Percentiles rank a stretch among this genome's conserved stretches.
phyloP scores from a whole-genome alignment of 2,329 filamentous ascomycete species.

The Exophiala mesophila region DNA sequence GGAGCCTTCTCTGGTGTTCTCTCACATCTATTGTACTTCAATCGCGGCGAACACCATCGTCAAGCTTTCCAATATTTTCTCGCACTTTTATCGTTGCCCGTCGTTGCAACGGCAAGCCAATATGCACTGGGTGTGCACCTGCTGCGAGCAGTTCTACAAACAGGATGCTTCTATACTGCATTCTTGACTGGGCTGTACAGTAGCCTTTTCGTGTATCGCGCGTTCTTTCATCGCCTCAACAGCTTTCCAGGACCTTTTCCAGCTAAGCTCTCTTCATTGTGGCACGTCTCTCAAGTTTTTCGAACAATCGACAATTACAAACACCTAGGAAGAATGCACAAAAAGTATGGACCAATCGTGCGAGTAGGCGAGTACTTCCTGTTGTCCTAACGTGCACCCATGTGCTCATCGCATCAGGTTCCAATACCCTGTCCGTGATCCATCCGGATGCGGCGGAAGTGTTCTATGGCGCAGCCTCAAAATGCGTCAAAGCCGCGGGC shows the following conservation, averaged over 20 bases:
- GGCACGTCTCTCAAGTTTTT: slow-evolving; percentile 27
- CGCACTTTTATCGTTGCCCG: slow-evolving; percentile 1
- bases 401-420: too few species aligned
- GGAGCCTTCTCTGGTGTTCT: slow-evolving; percentile 2
- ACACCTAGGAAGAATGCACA: slow-evolving; percentile 29
- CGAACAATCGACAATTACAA: slow-evolving; percentile 30
- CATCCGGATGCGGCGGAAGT: slow-evolving; percentile 29
- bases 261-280: slow-evolving; percentile 28
- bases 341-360: slow-evolving; percentile 33
- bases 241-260: slow-evolving; percentile 32
- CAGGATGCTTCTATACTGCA: not conserved
- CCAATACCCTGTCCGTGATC: slow-evolving; percentile 14
- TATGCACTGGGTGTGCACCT: not conserved
- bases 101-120: slow-evolving; percentile 1
- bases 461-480: slow-evolving; percentile 36
- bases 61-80: slow-evolving; percentile 4
- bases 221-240: slow-evolving; percentile 29
- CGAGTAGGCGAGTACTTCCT: slow-evolving; percentile 32
- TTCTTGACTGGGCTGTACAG: slow-evolving; percentile 8
- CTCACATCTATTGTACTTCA: slow-evolving; percentile 7
- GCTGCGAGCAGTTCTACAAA: not conserved
- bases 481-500: slow-evolving; percentile 38
- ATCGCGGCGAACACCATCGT: slow-evolving; percentile 9
- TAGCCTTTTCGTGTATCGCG: slow-evolving; percentile 25
- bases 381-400: too few species aligned